Evolutionary conservation across 305 asterid genomes (phyloP).

Genomic region (Fraxinus nigra): DNA sequence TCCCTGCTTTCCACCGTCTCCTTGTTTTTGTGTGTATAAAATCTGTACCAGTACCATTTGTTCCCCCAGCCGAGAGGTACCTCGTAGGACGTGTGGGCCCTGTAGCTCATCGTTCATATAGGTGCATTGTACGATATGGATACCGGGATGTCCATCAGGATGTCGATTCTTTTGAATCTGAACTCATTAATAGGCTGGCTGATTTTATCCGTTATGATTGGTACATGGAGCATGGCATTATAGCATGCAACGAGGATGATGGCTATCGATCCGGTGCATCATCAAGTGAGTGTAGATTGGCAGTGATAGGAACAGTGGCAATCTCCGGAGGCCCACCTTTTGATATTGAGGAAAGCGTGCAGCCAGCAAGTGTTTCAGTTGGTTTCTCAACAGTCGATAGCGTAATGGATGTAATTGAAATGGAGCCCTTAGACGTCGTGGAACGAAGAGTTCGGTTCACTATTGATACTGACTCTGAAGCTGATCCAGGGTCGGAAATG

Average conservation of each 20-base stretch:
- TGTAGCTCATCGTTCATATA: conserved; percentile 65
- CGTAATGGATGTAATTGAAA: conserved; percentile 44
- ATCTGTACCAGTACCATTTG: conserved; percentile 84
- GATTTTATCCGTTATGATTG: conserved; percentile 83
- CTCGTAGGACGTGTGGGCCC: conserved; percentile 97
- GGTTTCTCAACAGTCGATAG: conserved; percentile 57
- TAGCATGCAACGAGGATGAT: conserved; percentile 38
- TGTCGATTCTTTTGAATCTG: conserved; percentile 77
- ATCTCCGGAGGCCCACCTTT: conserved; percentile 44
- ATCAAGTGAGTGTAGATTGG: conserved; percentile 61
- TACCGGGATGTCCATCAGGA: conserved; percentile 95
- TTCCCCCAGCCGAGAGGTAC: conserved; percentile 78
- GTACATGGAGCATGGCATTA: conserved; percentile 40
- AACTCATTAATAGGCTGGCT: conserved; percentile 53
- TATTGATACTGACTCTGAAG: conserved; percentile 38
- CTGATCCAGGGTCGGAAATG: conserved; percentile 34
- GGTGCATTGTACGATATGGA: conserved; percentile 90
- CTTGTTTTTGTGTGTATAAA: conserved; percentile 90
- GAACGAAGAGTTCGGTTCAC: conserved; percentile 61
- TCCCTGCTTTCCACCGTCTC: conserved; percentile 89
- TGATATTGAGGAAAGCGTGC: conserved; percentile 52
- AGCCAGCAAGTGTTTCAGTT: conserved; percentile 64
- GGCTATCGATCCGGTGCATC: conserved; percentile 37
- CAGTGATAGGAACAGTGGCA: conserved; percentile 69
- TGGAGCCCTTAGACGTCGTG: conserved; percentile 34